Percentiles rank a stretch among this genome's conserved stretches.
These are phyloP conservation scores for Jimgerdemannia flammicorona DNA, from an alignment of 192 early-diverging fungal species.

Conservation along the genomic window DNA sequence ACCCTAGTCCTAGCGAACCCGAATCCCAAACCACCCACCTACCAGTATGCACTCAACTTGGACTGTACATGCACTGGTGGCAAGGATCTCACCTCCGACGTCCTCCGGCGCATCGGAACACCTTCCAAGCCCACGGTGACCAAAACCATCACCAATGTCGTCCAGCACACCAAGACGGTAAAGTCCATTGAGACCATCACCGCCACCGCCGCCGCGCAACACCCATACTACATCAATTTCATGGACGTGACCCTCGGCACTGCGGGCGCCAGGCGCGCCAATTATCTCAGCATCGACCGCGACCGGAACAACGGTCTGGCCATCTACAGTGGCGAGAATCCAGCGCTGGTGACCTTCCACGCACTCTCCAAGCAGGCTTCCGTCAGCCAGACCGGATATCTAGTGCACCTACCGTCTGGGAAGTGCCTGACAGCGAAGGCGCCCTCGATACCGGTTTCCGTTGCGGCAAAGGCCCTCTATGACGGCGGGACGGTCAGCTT, in stretches of 20 bases:
- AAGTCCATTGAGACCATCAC: background rate
- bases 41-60: background rate
- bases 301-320: background rate
- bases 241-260: slow-evolving; percentile 17
- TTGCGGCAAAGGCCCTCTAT: background rate
- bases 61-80: background rate
- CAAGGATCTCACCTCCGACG: background rate
- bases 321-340: background rate
- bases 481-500: background rate
- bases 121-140: background rate
- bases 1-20: background rate
- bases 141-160: background rate
- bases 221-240: background rate
- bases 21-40: background rate
- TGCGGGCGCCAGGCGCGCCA: slow-evolving; percentile 10
- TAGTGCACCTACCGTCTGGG: background rate
- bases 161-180: background rate
- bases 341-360: background rate
- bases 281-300: background rate
- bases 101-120: background rate
- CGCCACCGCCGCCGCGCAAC: background rate
- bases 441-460: background rate
- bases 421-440: background rate
- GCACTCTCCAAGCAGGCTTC: background rate
- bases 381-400: background rate